Evolutionary conservation across 2,329 filamentous ascomycete genomes (phyloP).

Genomic region (Microcera coccophila): DNA sequence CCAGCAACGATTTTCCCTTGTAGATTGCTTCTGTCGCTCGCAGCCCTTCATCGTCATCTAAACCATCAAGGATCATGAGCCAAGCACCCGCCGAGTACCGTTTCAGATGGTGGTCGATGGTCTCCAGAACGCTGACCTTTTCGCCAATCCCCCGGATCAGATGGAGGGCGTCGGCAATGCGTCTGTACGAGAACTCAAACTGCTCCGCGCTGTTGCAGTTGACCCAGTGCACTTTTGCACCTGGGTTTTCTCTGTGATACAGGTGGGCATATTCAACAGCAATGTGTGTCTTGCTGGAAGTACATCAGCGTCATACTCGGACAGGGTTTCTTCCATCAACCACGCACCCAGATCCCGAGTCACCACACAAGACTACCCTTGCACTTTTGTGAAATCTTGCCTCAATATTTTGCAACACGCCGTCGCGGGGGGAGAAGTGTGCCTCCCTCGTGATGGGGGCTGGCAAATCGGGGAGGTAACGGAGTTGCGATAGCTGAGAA

Average conservation of each 20-base stretch:
- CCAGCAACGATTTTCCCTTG: slow-evolving; percentile 3
- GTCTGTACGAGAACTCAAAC: slow-evolving; percentile 6
- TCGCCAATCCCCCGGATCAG: background rate
- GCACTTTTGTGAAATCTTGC: too few species aligned
- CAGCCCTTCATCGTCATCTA: slow-evolving; percentile 2
- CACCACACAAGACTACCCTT: too few species aligned
- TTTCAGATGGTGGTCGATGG: slow-evolving; percentile 3
- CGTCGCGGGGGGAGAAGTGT: too few species aligned
- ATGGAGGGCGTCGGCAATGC: slow-evolving; percentile 2
- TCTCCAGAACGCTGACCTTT: background rate
- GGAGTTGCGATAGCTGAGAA: too few species aligned
- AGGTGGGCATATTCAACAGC: slow-evolving; percentile 8
- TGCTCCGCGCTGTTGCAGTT: slow-evolving; percentile 5
- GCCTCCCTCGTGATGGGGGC: too few species aligned
- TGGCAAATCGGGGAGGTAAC: too few species aligned
- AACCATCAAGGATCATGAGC: slow-evolving; percentile 9
- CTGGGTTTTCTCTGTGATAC: background rate
- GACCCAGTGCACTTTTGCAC: slow-evolving; percentile 7
- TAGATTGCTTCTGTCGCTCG: background rate
- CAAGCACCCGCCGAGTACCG: slow-evolving; percentile 3
- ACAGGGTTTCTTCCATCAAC: too few species aligned
- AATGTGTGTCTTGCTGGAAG: slow-evolving; percentile 6
- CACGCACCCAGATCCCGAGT: too few species aligned
- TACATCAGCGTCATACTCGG: too few species aligned
- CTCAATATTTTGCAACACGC: too few species aligned